A percentile compares a stretch with the other conserved stretches of the same genome.
Evolutionary conservation across 2,329 filamentous ascomycete species (phyloP).

Genomic region (Ophiocordyceps camponoti-leonardi): DNA sequence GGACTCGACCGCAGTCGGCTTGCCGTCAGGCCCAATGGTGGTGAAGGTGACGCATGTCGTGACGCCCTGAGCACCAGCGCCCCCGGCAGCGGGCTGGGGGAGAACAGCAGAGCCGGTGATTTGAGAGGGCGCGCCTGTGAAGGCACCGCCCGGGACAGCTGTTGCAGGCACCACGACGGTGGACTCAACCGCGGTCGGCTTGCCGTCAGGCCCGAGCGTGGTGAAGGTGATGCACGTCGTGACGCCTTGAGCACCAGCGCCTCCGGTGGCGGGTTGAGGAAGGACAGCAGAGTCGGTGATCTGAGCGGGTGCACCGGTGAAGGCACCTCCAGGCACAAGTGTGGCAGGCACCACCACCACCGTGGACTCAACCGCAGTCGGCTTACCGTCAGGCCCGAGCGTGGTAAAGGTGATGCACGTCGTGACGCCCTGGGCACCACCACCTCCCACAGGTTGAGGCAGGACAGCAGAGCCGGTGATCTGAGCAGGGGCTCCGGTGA

Average conservation of each 20-base stretch:
- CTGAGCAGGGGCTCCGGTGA: constrained; percentile 9
- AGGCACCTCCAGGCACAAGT: constrained; percentile 5
- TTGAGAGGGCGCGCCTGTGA: constrained; percentile 9
- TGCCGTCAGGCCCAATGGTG: constrained; percentile 6
- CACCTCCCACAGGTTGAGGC: neutral
- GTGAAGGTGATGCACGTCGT: constrained; percentile 15
- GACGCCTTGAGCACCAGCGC: constrained; percentile 2
- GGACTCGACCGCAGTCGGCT: constrained; percentile 16
- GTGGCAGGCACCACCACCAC: constrained; percentile 9
- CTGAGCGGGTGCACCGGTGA: constrained; percentile 9
- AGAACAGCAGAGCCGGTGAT: constrained; percentile 4
- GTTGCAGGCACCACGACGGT: constrained; percentile 11
- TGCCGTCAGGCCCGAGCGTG: constrained; percentile 6
- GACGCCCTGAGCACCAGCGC: constrained; percentile 2
- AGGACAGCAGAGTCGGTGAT: constrained; percentile 4
- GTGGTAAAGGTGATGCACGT: constrained; percentile 14
- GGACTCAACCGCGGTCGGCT: constrained; percentile 16
- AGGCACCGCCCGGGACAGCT: constrained; percentile 6
- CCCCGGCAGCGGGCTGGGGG: neutral
- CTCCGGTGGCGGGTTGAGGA: neutral
- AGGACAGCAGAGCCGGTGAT: constrained; percentile 4
- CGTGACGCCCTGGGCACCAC: constrained; percentile 4
- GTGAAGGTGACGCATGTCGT: constrained; percentile 16
- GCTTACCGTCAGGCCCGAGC: constrained; percentile 6
- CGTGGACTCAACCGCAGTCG: constrained; percentile 18